Evolutionary conservation across 306 rosid genomes (phyloP).

Genomic region (Fagus sylvatica): DNA sequence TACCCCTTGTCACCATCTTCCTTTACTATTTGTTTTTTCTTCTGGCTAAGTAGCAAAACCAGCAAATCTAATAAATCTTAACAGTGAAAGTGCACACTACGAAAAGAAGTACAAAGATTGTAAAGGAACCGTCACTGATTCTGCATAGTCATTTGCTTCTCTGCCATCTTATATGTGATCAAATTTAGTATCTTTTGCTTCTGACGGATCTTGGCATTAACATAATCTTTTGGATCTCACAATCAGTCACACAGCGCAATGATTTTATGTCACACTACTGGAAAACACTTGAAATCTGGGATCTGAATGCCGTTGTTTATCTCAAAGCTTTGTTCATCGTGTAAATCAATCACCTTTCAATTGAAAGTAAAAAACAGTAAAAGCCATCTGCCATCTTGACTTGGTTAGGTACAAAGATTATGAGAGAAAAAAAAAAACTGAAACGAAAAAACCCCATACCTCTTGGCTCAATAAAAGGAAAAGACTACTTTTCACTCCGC

Average conservation of each 20-base stretch:
- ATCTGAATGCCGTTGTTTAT: background rate
- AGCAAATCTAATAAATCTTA: no score
- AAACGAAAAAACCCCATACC: no score
- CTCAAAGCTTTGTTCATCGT: background rate
- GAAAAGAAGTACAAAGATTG: no score
- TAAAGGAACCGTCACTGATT: conserved; percentile 9
- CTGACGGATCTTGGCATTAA: background rate
- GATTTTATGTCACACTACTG: background rate
- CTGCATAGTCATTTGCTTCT: background rate
- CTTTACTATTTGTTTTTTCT: no score
- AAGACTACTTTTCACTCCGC: no score
- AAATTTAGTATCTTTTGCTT: background rate
- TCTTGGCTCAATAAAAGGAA: no score
- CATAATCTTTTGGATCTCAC: background rate
- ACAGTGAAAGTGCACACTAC: no score
- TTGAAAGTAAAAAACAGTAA: background rate
- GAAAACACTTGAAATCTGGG: background rate
- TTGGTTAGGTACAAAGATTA: background rate
- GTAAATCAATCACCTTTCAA: background rate
- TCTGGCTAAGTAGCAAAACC: no score
- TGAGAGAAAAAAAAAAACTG: no score
- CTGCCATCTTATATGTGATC: background rate
- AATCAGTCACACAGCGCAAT: background rate
- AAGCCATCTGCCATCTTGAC: background rate
- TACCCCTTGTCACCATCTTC: no score